Base-by-base conservation (phyloP, 2,329 filamentous ascomycete species). In the Dichotomopilus funicola region DNA sequence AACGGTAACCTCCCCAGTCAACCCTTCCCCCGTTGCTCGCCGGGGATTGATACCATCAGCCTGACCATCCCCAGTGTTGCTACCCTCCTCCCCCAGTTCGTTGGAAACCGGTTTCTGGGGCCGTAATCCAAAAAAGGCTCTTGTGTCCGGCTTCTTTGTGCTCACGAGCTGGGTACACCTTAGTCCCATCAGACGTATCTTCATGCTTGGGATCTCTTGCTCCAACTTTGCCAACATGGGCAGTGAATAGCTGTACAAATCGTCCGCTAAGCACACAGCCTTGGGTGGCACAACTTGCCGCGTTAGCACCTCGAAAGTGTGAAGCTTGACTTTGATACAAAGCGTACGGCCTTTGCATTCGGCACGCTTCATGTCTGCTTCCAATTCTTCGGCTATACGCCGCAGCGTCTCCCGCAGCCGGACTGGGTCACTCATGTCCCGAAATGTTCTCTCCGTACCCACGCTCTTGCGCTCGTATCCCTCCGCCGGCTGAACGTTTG, bases 221-320 rank as follows among this genome's bases (percentile, higher is more conserved):
- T 95, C 86, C 6, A 97, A 72, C 67, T 91, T 96, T 1, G 78
- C 73, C 4, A 99, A 73, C 76, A 99, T 94, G 0, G 91, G 91
- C 1, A 96, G 69, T 0, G 89, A 78, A 65, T 85, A 88, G 52
- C 81, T 85, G 72, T 92, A 97, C 4, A 99, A 72, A 64, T 99
- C 94, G 42, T 92, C 86, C 0, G 90, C 87, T 5, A 79, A 74
- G 49, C 73, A 79, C 1, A 96, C 78, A 0, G 91, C 84, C 61
- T 85, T 87, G 0, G 89, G 86, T 2, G 86, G 80, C 3, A 88
- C 82, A 5, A 82, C 80, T 67, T 99, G 94, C 36, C 94, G 79
- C 0, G 91, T 95, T 51, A 89, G 80, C 19, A 96, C 88, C 69
- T 97, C 91, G 64, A 92, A 99, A 0, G 91, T 96, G 68, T 96